Percentiles rank a stretch among this genome's conserved stretches.
Conservation (phyloP, 2,329 filamentous ascomycete genomes). For the Fusarium sulawesiense region DNA sequence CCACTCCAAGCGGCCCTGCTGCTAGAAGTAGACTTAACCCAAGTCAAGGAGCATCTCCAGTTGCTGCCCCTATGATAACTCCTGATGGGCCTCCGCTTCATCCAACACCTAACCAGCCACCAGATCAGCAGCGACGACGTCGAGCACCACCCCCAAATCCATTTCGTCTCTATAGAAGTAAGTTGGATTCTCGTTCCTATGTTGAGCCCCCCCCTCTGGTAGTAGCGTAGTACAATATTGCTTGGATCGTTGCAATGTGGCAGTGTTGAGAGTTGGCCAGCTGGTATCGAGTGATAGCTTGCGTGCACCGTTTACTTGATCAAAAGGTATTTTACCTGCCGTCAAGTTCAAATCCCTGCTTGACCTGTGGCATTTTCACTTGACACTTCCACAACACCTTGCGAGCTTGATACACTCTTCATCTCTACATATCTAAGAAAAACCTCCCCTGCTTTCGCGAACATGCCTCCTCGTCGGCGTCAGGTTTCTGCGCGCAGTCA, state of each 20-base stretch:
- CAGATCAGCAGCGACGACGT: conserved; percentile 40
- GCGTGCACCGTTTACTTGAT: neutral
- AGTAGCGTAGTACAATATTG: neutral
- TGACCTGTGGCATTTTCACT: neutral
- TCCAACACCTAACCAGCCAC: conserved; percentile 45
- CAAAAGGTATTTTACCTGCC: neutral
- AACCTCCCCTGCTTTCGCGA: neutral
- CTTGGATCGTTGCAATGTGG: neutral
- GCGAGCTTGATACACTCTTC: neutral
- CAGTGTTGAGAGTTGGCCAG: conserved; percentile 17
- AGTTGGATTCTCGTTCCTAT: conserved; percentile 34
- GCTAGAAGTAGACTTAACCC: conserved; percentile 15
- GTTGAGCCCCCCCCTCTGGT: neutral
- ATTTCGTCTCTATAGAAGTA: conserved; percentile 53
- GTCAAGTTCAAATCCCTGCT: neutral
- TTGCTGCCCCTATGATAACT: conserved; percentile 34
- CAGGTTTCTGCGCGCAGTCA: neutral
- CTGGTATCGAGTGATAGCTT: conserved; percentile 19
- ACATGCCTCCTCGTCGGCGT: conserved; percentile 31
- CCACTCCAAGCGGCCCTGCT: conserved; percentile 28
- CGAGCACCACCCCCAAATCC: conserved; percentile 51
- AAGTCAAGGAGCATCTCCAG: conserved; percentile 33
- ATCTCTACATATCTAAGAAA: neutral
- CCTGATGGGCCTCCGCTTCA: conserved; percentile 42
- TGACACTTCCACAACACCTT: neutral